These are phyloP conservation scores for Adansonia rubrostipa DNA, from an alignment of 441 rosid genomes.

Conservation along the genomic window DNA sequence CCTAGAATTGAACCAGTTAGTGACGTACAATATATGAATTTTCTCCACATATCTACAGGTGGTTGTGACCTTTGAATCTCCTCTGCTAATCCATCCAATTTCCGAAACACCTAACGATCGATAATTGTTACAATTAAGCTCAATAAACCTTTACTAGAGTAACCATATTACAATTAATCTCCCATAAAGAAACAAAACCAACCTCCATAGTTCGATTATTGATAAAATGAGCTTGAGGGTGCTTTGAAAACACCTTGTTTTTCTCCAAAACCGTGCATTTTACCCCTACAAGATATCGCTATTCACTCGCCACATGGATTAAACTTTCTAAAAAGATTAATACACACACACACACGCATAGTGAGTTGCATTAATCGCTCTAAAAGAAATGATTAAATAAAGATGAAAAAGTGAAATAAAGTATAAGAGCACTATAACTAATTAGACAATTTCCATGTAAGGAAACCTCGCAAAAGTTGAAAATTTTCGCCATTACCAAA, in stretches of 20 bases:
- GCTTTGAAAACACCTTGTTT: conserved; percentile 63
- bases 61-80: conserved; percentile 87
- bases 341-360: too few relatives aligned
- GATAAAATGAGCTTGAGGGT: conserved; percentile 98
- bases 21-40: conserved; percentile 87
- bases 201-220: conserved; percentile 99
- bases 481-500: conserved; percentile 48
- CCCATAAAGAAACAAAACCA: conserved; percentile 22
- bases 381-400: background rate
- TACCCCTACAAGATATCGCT: conserved; percentile 56
- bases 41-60: conserved; percentile 89
- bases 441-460: conserved; percentile 7
- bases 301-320: background rate
- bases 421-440: background rate
- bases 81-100: conserved; percentile 79
- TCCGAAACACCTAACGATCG: conserved; percentile 66
- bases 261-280: conserved; percentile 83
- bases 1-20: conserved; percentile 86
- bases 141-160: conserved; percentile 3
- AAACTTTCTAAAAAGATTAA: background rate
- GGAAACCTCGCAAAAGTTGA: background rate
- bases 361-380: background rate
- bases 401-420: background rate
- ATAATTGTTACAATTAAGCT: conserved; percentile 13
- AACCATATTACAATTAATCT: conserved; percentile 7